These are phyloP conservation scores for Coniferiporia weirii DNA, from an alignment of 1,284 basidiomycete species.

Conservation along the genomic window DNA sequence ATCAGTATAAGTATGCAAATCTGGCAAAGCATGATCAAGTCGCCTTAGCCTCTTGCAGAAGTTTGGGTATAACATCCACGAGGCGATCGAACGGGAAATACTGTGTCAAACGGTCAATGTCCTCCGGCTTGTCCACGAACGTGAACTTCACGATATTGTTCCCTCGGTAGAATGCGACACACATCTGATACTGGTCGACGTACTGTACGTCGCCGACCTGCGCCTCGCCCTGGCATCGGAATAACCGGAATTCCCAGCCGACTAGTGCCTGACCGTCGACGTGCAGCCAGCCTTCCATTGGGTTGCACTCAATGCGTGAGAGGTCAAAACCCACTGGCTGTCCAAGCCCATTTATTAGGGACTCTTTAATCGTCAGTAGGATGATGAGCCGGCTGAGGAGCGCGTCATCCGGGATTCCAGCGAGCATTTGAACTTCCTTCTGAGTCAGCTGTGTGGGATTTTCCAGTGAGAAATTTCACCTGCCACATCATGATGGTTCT, in stretches of 20 bases:
- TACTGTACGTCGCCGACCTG: constrained; percentile 57
- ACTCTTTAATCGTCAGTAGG: constrained; percentile 67
- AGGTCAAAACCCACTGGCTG: constrained; percentile 75
- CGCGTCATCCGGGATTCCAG: constrained; percentile 52
- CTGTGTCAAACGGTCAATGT: constrained; percentile 71
- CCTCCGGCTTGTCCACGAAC: constrained; percentile 61
- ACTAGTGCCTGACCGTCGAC: constrained; percentile 62
- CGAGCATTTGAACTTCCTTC: constrained; percentile 49
- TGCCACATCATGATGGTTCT: not conserved
- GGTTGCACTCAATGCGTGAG: constrained; percentile 72
- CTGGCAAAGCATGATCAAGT: not conserved
- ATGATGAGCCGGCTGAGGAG: constrained; percentile 68
- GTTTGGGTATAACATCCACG: constrained; percentile 71
- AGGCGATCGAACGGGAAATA: constrained; percentile 78
- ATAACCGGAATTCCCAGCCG: constrained; percentile 81
- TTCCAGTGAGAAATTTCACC: not conserved
- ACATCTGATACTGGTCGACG: constrained; percentile 67
- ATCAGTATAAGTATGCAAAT: not conserved
- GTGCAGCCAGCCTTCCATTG: constrained; percentile 51
- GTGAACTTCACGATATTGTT: constrained; percentile 58
- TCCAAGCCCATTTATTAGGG: constrained; percentile 76
- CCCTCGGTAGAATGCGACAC: constrained; percentile 68
- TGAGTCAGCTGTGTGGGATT: constrained; percentile 47
- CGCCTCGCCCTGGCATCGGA: constrained; percentile 41
- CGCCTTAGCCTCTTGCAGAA: constrained; percentile 38